Evolutionary conservation across 1,284 basidiomycete species (phyloP), one percentile per base, ranked within the genome.

Genomic region (Coniferiporia weirii): DNA sequence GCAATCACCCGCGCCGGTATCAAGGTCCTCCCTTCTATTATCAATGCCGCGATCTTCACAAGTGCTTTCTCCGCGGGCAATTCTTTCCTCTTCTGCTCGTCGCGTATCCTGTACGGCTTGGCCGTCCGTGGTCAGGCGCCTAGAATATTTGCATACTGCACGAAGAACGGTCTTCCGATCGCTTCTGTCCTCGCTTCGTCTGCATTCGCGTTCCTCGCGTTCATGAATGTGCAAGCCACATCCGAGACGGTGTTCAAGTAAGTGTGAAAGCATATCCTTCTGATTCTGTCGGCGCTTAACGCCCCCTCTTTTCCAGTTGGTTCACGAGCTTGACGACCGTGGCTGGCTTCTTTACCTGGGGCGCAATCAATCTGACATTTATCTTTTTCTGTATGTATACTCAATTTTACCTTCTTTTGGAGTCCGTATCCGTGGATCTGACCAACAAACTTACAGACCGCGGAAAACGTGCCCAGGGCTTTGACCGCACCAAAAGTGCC

Each of bases 1-100:
- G 93, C 91, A 20, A 87, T 95, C 63, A 76, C 75, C 52, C 81
- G 80, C 59, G 89, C 92, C 0, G 89, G 90, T 9, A 85, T 94
- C 72, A 84, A 80, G 71, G 82, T 79, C 10, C 76, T 90, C 20
- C 87, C 87, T 1, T 81, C 82, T 61, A 80, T 91, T 64, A 77
- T 91, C 70, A 90, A 91, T 65, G 86, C 80, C 8, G 76, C 74
- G 50, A 75, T 87, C 67, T 84, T 86, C 71, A 81, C 81, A 22
- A 84, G 79, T 52, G 93, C 93, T 1, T 92, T 93, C 79, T 93
- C 89, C 6, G 89, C 93, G 3, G 88, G 85, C 48, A 93, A 91
- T 73, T 87, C 85, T 34, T 87, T 82, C 76, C 69, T 95, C 45
- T 96, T 90, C 77, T 85, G 87, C 59, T 77, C 89, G 0, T 91